Conservation (phyloP, 306 rosid genomes). For the Fragaria vesca region DNA sequence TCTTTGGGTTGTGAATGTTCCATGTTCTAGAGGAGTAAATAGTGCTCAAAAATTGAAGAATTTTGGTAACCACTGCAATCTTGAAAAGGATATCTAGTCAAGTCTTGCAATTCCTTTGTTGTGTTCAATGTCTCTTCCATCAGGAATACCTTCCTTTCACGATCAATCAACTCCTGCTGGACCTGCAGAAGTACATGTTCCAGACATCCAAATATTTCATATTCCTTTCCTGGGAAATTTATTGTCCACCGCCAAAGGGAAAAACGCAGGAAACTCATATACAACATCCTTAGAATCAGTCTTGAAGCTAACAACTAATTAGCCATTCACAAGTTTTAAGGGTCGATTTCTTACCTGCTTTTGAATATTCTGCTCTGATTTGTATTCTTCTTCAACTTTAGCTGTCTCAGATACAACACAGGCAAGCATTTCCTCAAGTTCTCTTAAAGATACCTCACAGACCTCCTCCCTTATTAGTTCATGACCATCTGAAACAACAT, state of each 20-base stretch:
- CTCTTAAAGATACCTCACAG: slow-evolving; percentile 30
- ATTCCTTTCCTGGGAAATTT: not conserved
- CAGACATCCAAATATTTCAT: slow-evolving; percentile 20
- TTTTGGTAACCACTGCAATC: not conserved
- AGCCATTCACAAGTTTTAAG: slow-evolving; percentile 1
- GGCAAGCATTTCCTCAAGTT: slow-evolving; percentile 49
- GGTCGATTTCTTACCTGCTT: slow-evolving; percentile 44
- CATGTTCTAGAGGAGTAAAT: not conserved
- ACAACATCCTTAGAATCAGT: too few relatives aligned
- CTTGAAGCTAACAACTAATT: not conserved
- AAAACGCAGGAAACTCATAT: too few relatives aligned
- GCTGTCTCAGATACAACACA: slow-evolving; percentile 41
- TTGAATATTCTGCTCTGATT: slow-evolving; percentile 40
- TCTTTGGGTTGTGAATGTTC: slow-evolving; percentile 1
- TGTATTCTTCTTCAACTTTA: slow-evolving; percentile 51
- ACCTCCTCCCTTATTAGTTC: slow-evolving; percentile 31
- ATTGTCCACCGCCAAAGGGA: not conserved
- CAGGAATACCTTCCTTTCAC: slow-evolving; percentile 53
- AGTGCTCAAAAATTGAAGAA: slow-evolving; percentile 2
- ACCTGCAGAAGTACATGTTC: slow-evolving; percentile 49
- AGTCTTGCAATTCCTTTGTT: slow-evolving; percentile 46
- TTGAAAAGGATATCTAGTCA: slow-evolving; percentile 67
- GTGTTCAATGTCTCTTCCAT: slow-evolving; percentile 44
- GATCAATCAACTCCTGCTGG: slow-evolving; percentile 48
- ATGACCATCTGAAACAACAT: slow-evolving; percentile 36